Percentiles rank a stretch among this genome's conserved stretches.
Conservation (phyloP, 352 stramenopile species). For the Phytophthora aleatoria region DNA sequence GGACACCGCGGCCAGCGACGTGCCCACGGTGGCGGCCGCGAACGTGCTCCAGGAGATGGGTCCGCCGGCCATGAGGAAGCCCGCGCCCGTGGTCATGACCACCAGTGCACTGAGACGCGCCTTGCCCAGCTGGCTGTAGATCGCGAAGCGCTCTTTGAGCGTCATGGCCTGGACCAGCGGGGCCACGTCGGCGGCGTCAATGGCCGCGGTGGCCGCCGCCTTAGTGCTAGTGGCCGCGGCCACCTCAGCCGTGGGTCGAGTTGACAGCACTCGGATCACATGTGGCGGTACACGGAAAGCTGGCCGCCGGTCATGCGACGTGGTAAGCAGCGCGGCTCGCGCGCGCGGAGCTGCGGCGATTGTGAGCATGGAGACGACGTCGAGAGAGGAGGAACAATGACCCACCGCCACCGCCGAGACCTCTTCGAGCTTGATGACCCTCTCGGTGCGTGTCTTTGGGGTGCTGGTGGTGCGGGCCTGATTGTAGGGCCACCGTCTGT, state of each 20-base stretch:
- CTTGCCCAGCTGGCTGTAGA: constrained; percentile 95
- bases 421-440: constrained; percentile 28
- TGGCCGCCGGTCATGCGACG: constrained; percentile 15
- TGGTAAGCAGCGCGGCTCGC: constrained; percentile 15
- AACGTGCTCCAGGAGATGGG: constrained; percentile 92
- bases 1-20: constrained; percentile 93
- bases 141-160: constrained; percentile 63
- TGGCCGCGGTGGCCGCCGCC: constrained; percentile 27
- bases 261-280: constrained; percentile 66
- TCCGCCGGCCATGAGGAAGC: constrained; percentile 96
- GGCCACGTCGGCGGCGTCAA: constrained; percentile 28
- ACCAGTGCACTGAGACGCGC: constrained; percentile 94
- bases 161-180: constrained; percentile 38
- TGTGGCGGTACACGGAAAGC: constrained; percentile 23
- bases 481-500: constrained; percentile 23
- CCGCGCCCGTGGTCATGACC: constrained; percentile 95
- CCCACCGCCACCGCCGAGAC: constrained; percentile 37
- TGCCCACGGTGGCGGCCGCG: constrained; percentile 92
- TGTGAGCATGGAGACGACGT: constrained; percentile 32
- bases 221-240: constrained; percentile 39
- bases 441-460: constrained; percentile 23
- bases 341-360: constrained; percentile 18
- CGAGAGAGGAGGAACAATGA: constrained; percentile 31
- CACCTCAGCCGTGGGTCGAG: constrained; percentile 53
- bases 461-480: constrained; percentile 27